Evolutionary conservation across 768 basidiomycete species (phyloP), one percentile per base, ranked within the genome.

Genomic region (Serendipita sp.): DNA sequence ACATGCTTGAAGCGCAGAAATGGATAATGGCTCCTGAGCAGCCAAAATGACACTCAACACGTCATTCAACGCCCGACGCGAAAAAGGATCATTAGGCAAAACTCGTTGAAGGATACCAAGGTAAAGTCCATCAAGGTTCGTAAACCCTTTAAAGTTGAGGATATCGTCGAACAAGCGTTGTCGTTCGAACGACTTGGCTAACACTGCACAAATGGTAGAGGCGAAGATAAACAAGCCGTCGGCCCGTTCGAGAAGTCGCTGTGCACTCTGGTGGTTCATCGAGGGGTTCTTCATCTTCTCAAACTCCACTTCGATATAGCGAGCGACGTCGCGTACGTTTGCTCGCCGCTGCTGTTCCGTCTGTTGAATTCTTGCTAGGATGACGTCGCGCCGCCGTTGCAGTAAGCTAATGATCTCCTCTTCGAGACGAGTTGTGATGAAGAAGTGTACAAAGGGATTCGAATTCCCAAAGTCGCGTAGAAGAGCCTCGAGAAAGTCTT

Each of bases 141-240:
- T 58, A 20, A 58, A 58, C 33, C 24, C 53, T n/a, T 58, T 31
- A n/a, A 13, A 58, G 3, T 22, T 58, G 20, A 33, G 20, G 30
- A 58, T 58, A 22, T 34, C 26, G 17, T 58, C 31, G 53, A 58
- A 31, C 4, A 58, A 11, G 4, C 17, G 24, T 28, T 28, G 22
- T 58, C 53, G 11, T 11, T 24, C 33, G 20, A 24, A 33, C 17
- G 53, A 58, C 17, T 31, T 22, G 26, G 17, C 24, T n/a, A 58
- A n/a, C 11, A 58, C 24, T 22, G 17, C 33, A 28, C 53, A 58
- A 24, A 31, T 26, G 5, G 53, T 58, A 24, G 24, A 24, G 4
- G 53, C 53, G 30, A 58, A 58, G 11, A 58, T 58, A n/a, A 58
- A 58, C 13, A 58, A 24, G 17, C 53, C 53, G 53, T 58, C 33